phyloP scores from a whole-genome alignment of 495 filamentous ascomycete species.

The Poronia punctata region DNA sequence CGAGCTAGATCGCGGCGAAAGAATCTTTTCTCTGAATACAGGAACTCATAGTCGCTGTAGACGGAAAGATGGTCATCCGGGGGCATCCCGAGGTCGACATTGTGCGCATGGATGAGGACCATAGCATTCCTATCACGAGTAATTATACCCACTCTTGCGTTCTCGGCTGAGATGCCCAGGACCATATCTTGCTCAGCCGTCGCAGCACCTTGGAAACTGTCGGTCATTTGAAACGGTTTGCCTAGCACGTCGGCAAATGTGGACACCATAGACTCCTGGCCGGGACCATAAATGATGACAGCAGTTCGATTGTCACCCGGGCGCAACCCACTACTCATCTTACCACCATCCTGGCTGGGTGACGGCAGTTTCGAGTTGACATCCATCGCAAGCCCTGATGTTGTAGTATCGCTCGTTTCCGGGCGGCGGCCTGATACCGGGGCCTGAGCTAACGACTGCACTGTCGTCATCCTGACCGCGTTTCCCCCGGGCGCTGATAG shows the following conservation, averaged over 20 bases:
- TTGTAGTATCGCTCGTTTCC: constrained; percentile 19
- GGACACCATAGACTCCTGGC: constrained; percentile 58
- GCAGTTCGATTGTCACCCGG: constrained; percentile 46
- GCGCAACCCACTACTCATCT: constrained; percentile 29
- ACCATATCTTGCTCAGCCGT: constrained; percentile 46
- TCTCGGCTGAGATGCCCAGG: constrained; percentile 48
- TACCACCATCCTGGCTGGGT: constrained; percentile 19
- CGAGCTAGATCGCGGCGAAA: constrained; percentile 68
- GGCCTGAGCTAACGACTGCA: constrained; percentile 31
- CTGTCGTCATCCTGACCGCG: constrained; percentile 24
- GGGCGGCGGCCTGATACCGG: constrained; percentile 29
- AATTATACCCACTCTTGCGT: constrained; percentile 47
- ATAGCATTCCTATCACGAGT: constrained; percentile 43
- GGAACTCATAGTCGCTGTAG: constrained; percentile 71
- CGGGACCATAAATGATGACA: constrained; percentile 54
- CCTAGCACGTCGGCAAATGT: constrained; percentile 63
- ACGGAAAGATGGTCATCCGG: constrained; percentile 57
- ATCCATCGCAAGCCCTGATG: constrained; percentile 24
- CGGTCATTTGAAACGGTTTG: constrained; percentile 53
- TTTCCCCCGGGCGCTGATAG: constrained; percentile 4
- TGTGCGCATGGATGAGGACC: constrained; percentile 65
- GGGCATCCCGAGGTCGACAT: constrained; percentile 60
- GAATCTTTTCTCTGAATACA: constrained; percentile 65
- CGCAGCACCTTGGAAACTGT: constrained; percentile 44
- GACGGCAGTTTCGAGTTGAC: constrained; percentile 14